A percentile compares a stretch with the other conserved stretches of the same genome.
Conservation (phyloP, 495 filamentous ascomycete genomes). For the Hypoxylon fuscum region DNA sequence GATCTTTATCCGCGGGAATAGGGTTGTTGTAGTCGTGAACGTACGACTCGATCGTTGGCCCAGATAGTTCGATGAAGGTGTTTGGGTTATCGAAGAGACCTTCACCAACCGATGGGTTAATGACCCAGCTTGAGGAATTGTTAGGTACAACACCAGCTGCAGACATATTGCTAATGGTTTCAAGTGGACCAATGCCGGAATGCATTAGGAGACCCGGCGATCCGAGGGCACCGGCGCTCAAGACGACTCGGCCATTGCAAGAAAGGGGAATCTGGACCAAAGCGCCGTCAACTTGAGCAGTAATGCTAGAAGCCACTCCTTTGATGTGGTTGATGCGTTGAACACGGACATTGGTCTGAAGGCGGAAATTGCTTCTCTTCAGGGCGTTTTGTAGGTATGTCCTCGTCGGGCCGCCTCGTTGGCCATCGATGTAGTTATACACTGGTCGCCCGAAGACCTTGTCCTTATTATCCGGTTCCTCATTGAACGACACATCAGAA, state of each 20-base stretch:
- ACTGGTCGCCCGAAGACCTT: conserved; percentile 60
- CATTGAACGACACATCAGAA: conserved; percentile 60
- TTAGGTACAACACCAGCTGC: conserved; percentile 32
- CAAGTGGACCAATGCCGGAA: conserved; percentile 56
- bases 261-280: conserved; percentile 54
- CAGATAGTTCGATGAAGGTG: conserved; percentile 52
- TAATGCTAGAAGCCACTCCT: conserved; percentile 59
- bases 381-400: conserved; percentile 65
- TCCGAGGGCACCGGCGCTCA: conserved; percentile 63
- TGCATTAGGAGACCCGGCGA: conserved; percentile 67
- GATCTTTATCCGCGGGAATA: conserved; percentile 38
- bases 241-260: conserved; percentile 61
- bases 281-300: conserved; percentile 47
- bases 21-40: conserved; percentile 49
- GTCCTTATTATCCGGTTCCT: conserved; percentile 62
- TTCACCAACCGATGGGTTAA: conserved; percentile 48
- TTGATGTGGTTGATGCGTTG: conserved; percentile 58
- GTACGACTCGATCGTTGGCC: conserved; percentile 47
- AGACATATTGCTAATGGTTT: conserved; percentile 37
- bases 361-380: conserved; percentile 59
- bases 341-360: conserved; percentile 60
- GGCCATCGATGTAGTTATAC: conserved; percentile 62
- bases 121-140: conserved; percentile 44
- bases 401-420: conserved; percentile 64
- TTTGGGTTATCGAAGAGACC: conserved; percentile 57